Evolutionary conservation across 169 alveolate species (phyloP), one percentile per base, ranked within the genome.

Genomic region (Babesia sp.): DNA sequence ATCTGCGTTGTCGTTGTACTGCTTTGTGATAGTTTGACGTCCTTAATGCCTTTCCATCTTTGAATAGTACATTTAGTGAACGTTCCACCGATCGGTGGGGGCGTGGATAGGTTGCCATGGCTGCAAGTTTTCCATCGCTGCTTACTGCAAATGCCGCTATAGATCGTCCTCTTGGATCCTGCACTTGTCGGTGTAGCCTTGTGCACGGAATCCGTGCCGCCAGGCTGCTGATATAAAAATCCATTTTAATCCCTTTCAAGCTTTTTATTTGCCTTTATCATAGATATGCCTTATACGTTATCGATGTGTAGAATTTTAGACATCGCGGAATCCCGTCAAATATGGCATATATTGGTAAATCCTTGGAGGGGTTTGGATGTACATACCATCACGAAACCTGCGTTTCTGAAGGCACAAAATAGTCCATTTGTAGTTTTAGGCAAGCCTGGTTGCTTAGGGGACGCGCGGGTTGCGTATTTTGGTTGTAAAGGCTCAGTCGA

Each of bases 201-300:
- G 85, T 74, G 53, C 85, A 74, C 36, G 85, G 85, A 64, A 66
- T 61, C 76, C 71, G 46, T 18, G 79, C 69, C n/a, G 70, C 69
- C 50, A 66, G 44, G 48, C 76, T 53, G 59, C 64, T 67, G 2
- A 61, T 46, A 50, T 63, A 74, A 42, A 63, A 50, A 64, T 74
- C 85, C 85, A 74, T 74, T 24, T 7, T 59, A 24, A 3, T n/a
- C 45, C 12, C 50, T 22, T 24, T 55, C n/a, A 50, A n/a, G n/a
- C n/a, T n/a, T n/a, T n/a, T n/a, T n/a, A n/a, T n/a, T n/a, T n/a
- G n/a, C n/a, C n/a, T n/a, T n/a, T n/a, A n/a, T n/a, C n/a, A n/a
- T n/a, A n/a, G n/a, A n/a, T n/a, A n/a, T n/a, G n/a, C n/a, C n/a
- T n/a, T n/a, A n/a, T n/a, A n/a, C n/a, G n/a, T n/a, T n/a, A n/a